phyloP scores from a whole-genome alignment of 257 asterid genomes.

The Nicotiana noctiflora region DNA sequence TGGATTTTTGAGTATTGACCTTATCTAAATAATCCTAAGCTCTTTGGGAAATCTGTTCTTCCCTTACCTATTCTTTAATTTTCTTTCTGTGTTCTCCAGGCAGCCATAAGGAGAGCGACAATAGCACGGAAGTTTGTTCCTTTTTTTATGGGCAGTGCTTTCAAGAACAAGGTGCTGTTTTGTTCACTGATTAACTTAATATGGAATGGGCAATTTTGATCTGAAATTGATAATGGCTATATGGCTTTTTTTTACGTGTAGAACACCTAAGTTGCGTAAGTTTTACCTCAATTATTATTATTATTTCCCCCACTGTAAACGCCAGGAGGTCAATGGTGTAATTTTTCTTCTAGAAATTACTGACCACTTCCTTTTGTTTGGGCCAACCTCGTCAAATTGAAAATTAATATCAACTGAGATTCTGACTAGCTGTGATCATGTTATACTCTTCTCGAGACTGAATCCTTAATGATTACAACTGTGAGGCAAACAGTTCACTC shows the following conservation, averaged over 20 bases:
- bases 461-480: not conserved
- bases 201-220: not conserved
- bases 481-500: not conserved
- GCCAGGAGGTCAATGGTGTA: not conserved
- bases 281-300: not conserved
- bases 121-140: constrained; percentile 83
- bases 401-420: not conserved
- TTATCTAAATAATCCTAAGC: not conserved
- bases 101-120: constrained; percentile 92
- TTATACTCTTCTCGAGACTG: not conserved
- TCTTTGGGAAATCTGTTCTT: not conserved
- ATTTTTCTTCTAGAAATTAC: not conserved
- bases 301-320: not conserved
- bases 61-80: not conserved
- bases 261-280: not conserved
- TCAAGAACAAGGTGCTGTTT: constrained; percentile 79
- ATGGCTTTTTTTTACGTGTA: not conserved
- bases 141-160: constrained; percentile 98
- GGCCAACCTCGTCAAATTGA: not conserved
- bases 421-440: not conserved
- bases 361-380: not conserved
- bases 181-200: constrained; percentile 8
- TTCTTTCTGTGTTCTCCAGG: constrained; percentile 37
- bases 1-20: not conserved
- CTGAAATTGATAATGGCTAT: not conserved